A percentile compares a stretch with the other conserved stretches of the same genome.
Evolutionary conservation across 305 asterid species (phyloP).

Genomic region (Galium porrigens): DNA sequence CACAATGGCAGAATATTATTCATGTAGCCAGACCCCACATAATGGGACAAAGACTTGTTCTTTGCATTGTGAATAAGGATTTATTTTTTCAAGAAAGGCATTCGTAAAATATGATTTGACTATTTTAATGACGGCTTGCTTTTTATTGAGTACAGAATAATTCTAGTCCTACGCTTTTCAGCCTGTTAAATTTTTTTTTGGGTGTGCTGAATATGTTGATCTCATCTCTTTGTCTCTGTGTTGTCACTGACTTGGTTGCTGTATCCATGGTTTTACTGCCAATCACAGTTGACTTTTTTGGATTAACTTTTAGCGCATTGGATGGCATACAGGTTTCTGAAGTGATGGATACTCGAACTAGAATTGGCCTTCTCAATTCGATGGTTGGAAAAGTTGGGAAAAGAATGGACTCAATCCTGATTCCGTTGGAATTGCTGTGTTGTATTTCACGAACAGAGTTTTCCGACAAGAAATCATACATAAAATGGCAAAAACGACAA

Average conservation of each 20-base stretch:
- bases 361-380: slow-evolving; percentile 83
- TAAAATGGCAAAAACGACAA: slow-evolving; percentile 99
- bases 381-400: slow-evolving; percentile 94
- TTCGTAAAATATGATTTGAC: background rate
- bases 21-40: background rate
- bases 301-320: background rate
- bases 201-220: background rate
- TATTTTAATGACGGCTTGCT: background rate
- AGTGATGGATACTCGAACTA: slow-evolving; percentile 78
- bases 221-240: background rate
- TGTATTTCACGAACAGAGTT: slow-evolving; percentile 90
- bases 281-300: background rate
- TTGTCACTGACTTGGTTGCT: background rate
- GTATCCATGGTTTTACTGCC: background rate
- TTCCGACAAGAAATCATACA: slow-evolving; percentile 84
- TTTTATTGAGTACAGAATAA: background rate
- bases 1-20: background rate
- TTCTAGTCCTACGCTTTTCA: background rate
- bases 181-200: background rate
- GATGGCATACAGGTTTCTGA: slow-evolving; percentile 55
- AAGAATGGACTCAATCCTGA: slow-evolving; percentile 85
- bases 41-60: background rate
- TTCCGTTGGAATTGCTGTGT: slow-evolving; percentile 78
- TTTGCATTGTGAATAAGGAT: background rate
- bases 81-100: background rate